Evolutionary conservation across 2,329 filamentous ascomycete genomes (phyloP).

Genomic region (Diaporthe longicolla): DNA sequence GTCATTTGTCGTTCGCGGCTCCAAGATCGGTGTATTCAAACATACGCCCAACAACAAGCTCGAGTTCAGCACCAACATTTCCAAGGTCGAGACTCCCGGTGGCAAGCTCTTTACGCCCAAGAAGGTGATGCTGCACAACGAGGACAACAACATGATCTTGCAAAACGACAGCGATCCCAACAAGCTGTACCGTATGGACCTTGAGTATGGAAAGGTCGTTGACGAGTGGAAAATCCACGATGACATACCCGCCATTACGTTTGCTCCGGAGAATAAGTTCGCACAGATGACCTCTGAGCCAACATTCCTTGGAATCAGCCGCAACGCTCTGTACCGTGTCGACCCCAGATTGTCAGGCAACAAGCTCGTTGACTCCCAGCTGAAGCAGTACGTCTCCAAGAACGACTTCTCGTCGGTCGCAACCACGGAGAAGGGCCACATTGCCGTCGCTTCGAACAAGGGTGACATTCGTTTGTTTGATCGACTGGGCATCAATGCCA

Average conservation of each 20-base stretch:
- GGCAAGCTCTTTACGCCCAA: constrained; percentile 93
- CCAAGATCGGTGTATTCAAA: constrained; percentile 99
- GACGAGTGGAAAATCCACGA: constrained; percentile 99
- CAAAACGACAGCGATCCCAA: constrained; percentile 89
- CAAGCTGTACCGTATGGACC: constrained; percentile 95
- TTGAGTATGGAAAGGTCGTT: constrained; percentile 97
- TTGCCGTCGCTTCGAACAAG: constrained; percentile 97
- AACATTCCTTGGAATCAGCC: constrained; percentile 93
- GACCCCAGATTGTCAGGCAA: constrained; percentile 91
- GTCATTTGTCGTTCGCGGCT: constrained; percentile 96
- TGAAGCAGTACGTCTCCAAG: constrained; percentile 97
- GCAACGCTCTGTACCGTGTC: constrained; percentile 92
- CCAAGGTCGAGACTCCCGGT: constrained; percentile 89
- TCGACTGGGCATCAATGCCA: constrained; percentile 94
- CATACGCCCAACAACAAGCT: constrained; percentile 93
- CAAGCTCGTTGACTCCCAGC: constrained; percentile 91
- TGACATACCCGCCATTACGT: constrained; percentile 91
- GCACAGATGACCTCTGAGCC: constrained; percentile 96
- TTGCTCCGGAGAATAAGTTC: constrained; percentile 97
- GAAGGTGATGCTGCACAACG: constrained; percentile 96
- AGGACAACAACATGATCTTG: constrained; percentile 90
- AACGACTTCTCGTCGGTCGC: constrained; percentile 96
- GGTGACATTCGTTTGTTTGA: constrained; percentile 97
- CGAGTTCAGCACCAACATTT: constrained; percentile 97
- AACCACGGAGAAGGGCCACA: constrained; percentile 96